Base-by-base conservation (phyloP, 805 yeast genomes). In the Pichia membranifaciens region DNA sequence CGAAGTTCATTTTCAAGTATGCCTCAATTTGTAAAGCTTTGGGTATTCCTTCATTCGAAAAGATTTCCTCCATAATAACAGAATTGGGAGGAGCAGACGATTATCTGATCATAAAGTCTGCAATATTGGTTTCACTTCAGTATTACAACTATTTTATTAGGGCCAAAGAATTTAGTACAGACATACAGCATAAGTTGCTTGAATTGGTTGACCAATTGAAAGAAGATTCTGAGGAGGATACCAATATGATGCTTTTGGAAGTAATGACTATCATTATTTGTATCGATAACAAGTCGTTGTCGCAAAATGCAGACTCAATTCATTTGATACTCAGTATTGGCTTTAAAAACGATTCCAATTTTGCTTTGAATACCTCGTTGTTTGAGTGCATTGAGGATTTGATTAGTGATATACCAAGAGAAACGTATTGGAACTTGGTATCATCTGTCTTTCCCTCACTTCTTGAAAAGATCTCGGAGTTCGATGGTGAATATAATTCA, bases 221-320 rank as follows among this genome's bases (percentile, higher is more conserved):
- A 3, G 75, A 73, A 1, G 83, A 78, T 1, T 76, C 93, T 0
- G 85, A 81, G 39, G 96, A 87, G 40, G 98, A 90, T 57, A 76
- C 96, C 0, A 79, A 85, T 32, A 77, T 89, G 1, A 72, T 84
- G 41, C 64, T 90, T 37, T 72, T 86, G 12, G 96, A 89, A 59
- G 75, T 84, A 0, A 63, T 86, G n/a, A 71, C 81, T 1, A 71
- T 74, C 3, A 76, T 81, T 1, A 74, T 85, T 35, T 70, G 72
- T 41, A 70, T 83, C 8, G 70, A 74, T 50, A 69, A 68, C 43
- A 57, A 54, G 8, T 51, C 57, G 2, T 48, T 65, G 33, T 65
- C 71, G 3, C 54, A 58, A 6, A 59, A 68, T 32, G 59, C 65
- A 5, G 53, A 60, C 2, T 70, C 75, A 7, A 68, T 86, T 5